Evolutionary conservation across 345 rosid species (phyloP), one percentile per base, ranked within the genome.

Genomic region (Balakata baccata): DNA sequence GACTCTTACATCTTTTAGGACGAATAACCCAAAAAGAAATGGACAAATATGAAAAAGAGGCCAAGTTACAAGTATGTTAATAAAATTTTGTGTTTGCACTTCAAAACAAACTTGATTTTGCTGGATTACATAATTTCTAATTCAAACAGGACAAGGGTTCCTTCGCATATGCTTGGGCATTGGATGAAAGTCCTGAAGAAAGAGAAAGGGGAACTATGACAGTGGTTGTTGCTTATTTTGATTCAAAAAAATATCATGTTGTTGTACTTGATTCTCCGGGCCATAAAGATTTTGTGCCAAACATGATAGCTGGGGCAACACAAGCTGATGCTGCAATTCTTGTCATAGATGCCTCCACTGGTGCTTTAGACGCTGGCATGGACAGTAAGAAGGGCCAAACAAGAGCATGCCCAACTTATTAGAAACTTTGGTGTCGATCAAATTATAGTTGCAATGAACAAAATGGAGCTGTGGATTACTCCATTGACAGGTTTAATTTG

Each of bases 141-240:
- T 77, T 79, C 61, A 41, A 76, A 69, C 80, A 94, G 99, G 99
- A 98, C 1, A 95, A 92, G 83, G 94, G 97, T 51, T 95, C 99
- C 16, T 95, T 95, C 81, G 93, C 99, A 66, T 95, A 87, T 84
- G 98, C 99, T 23, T 95, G 98, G 99, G 97, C 97, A 69, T 77
- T 95, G 82, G 99, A 95, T 83, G 97, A 92, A 89, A 95, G 99
- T 79, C 81, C 92, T 38, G 98, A 95, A 88, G 99, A 95, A 83
- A 90, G 99, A 81, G 97, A 95, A 81, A 86, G 98, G 65, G 99
- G 99, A 79, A 95, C 99, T 52, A 95, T 95, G 99, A 92, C 93
- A 37, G 99, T 95, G 74, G 99, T 96, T 63, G 98, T 92, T 75
- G 98, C 99, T 23, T 92, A 91, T 85, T 92, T 95, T 79, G 93